Evolutionary conservation across 352 stramenopile genomes (phyloP).

Genomic region (Blastocystis hominis): DNA sequence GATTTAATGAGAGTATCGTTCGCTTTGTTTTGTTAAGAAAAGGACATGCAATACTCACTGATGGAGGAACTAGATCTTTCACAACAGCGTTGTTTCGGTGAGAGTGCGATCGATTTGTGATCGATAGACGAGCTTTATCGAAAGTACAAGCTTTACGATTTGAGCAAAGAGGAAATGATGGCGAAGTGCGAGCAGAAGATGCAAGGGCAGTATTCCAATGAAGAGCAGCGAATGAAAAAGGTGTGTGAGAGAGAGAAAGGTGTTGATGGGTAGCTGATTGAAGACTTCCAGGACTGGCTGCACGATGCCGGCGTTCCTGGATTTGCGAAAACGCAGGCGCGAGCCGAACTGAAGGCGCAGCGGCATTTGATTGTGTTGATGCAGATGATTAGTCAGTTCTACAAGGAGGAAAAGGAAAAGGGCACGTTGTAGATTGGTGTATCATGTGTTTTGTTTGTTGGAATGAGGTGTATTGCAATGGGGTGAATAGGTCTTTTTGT

Average conservation of each 20-base stretch:
- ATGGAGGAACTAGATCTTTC: conserved; percentile 38
- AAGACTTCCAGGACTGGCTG: conserved; percentile 29
- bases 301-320: conserved; percentile 25
- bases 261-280: neutral
- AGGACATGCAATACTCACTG: neutral
- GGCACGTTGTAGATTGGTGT: neutral
- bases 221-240: neutral
- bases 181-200: neutral
- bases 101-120: neutral
- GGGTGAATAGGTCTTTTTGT: neutral
- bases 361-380: conserved; percentile 11
- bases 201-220: neutral
- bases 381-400: neutral
- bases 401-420: neutral
- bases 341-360: conserved; percentile 16
- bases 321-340: neutral
- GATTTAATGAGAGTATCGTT: neutral
- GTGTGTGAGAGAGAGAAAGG: neutral
- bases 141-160: neutral
- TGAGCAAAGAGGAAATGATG: neutral
- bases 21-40: neutral
- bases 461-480: neutral
- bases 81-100: conserved; percentile 6
- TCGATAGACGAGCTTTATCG: conserved; percentile 4
- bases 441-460: neutral